phyloP scores from a whole-genome alignment of 495 filamentous ascomycete genomes.

The Achaetomiella virescens region DNA sequence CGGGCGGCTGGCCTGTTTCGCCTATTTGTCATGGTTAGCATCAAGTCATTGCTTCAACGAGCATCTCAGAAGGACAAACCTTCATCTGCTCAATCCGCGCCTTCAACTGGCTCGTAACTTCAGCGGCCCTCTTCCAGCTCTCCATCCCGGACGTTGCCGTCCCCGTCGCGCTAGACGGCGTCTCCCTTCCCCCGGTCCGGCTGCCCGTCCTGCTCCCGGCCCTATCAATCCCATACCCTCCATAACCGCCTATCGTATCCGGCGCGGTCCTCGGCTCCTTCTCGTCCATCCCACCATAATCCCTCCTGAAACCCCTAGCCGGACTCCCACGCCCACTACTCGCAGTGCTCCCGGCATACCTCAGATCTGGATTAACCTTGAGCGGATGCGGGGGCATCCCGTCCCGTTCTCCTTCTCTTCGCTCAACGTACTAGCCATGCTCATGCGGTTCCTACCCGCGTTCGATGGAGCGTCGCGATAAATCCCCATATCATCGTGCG shows the following conservation, averaged over 20 bases:
- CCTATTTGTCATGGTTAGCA: background rate
- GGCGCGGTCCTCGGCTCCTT: slow-evolving; percentile 16
- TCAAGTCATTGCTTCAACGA: background rate
- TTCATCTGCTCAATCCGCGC: slow-evolving; percentile 83
- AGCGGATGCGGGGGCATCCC: slow-evolving; percentile 37
- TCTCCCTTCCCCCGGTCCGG: slow-evolving; percentile 39
- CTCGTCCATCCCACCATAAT: slow-evolving; percentile 18
- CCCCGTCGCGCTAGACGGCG: slow-evolving; percentile 25
- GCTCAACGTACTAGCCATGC: slow-evolving; percentile 65
- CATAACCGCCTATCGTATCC: no score
- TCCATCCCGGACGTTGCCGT: slow-evolving; percentile 59
- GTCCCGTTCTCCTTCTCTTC: slow-evolving; percentile 77
- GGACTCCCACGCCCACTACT: slow-evolving; percentile 56
- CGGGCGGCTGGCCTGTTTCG: slow-evolving; percentile 9
- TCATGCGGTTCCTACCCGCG: slow-evolving; percentile 47
- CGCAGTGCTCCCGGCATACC: slow-evolving; percentile 40
- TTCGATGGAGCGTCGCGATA: slow-evolving; percentile 47
- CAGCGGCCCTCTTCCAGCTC: slow-evolving; percentile 97
- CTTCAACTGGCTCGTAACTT: slow-evolving; percentile 96
- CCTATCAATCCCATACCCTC: slow-evolving; percentile 22
- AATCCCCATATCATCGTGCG: slow-evolving; percentile 45
- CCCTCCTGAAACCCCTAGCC: slow-evolving; percentile 35
- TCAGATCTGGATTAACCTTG: slow-evolving; percentile 50
- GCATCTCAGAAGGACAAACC: slow-evolving; percentile 27
- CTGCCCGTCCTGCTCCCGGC: slow-evolving; percentile 37